phyloP scores from a whole-genome alignment of 2,329 filamentous ascomycete species.

The Colletotrichum abscissum region DNA sequence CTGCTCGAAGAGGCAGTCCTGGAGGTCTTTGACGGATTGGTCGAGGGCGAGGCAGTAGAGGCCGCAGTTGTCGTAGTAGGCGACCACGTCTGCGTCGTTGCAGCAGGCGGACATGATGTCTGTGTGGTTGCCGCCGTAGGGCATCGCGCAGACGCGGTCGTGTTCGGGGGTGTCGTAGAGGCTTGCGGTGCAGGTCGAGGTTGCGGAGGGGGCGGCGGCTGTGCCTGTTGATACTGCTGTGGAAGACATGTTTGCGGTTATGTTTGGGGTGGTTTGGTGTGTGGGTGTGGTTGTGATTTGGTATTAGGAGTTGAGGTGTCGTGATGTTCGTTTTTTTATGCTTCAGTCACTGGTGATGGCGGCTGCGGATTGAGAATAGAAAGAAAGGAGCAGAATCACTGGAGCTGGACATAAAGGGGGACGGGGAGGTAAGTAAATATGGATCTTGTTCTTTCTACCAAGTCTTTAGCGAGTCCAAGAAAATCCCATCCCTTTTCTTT shows the following conservation, averaged over 20 bases:
- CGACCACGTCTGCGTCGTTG: constrained; percentile 52
- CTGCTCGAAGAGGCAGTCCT: constrained; percentile 51
- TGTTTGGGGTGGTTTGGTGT: not conserved
- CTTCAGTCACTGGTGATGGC: not conserved
- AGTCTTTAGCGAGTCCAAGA: not conserved
- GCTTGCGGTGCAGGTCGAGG: constrained; percentile 30
- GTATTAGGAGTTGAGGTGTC: not conserved
- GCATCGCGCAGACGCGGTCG: constrained; percentile 58
- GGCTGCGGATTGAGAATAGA: not conserved
- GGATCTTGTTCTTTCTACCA: not conserved
- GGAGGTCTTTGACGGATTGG: constrained; percentile 44
- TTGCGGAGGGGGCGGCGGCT: constrained; percentile 7
- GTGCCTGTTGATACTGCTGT: constrained; percentile 5
- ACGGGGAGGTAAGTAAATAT: not conserved
- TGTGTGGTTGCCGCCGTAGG: constrained; percentile 51
- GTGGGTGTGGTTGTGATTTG: not conserved
- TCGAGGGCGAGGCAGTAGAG: constrained; percentile 58
- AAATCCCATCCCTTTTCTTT: not conserved
- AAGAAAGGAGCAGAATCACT: not conserved
- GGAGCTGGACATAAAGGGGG: no score
- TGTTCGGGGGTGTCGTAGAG: constrained; percentile 55
- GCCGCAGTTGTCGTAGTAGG: constrained; percentile 60
- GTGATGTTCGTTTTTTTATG: not conserved
- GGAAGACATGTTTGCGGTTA: constrained; percentile 11
- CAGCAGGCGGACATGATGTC: constrained; percentile 59